A percentile compares a stretch with the other conserved stretches of the same genome.
phyloP scores from a whole-genome alignment of 2,329 filamentous ascomycete species.

The Diaporthe sp. region DNA sequence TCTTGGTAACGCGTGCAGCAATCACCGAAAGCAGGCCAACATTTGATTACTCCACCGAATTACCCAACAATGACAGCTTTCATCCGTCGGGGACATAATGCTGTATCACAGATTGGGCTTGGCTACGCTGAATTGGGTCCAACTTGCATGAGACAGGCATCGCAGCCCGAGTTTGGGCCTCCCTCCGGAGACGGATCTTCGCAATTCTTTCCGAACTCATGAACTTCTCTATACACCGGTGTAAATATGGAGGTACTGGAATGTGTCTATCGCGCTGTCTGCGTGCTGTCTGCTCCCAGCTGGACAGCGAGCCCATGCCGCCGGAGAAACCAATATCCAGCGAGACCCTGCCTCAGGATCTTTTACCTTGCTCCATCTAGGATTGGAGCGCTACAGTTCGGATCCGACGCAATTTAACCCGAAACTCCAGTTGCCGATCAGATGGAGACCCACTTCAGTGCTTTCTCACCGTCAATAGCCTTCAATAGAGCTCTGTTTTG shows the following conservation, averaged over 20 bases:
- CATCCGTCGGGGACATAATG: conserved; percentile 14
- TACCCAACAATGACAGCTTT: conserved; percentile 19
- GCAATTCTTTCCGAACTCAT: conserved; percentile 16
- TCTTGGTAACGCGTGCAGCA: conserved; percentile 19
- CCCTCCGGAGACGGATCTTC: conserved; percentile 16
- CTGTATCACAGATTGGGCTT: conserved; percentile 26
- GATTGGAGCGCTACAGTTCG: conserved; percentile 28
- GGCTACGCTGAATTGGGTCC: conserved; percentile 26
- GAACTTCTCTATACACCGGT: conserved; percentile 1
- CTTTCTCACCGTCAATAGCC: conserved; percentile 13
- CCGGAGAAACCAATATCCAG: conserved; percentile 26
- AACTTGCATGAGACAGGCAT: conserved; percentile 31
- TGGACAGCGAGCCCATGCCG: background rate
- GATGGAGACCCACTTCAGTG: background rate
- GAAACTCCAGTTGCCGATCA: conserved; percentile 17
- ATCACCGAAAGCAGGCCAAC: background rate
- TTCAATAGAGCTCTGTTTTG: conserved; percentile 10
- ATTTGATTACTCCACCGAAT: background rate
- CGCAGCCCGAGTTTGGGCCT: conserved; percentile 17
- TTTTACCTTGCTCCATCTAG: background rate
- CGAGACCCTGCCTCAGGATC: conserved; percentile 12
- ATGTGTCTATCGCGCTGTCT: background rate
- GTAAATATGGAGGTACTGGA: background rate
- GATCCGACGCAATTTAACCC: conserved; percentile 16
- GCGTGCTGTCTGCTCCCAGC: background rate